phyloP scores from a whole-genome alignment of 2,329 filamentous ascomycete species.

The Penicillium sclerotiorum region DNA sequence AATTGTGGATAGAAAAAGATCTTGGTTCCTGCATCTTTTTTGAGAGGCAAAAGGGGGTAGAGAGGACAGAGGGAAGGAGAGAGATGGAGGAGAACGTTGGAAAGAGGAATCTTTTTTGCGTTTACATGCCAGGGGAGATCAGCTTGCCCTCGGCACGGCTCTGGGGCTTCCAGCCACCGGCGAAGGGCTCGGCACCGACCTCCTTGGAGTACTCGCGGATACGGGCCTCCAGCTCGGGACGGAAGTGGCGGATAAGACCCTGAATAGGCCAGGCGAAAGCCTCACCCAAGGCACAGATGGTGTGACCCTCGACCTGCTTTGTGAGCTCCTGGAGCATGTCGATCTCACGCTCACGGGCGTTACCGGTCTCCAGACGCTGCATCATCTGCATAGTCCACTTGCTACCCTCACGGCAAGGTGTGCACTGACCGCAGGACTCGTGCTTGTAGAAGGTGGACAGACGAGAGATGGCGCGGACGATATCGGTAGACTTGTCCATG shows the following conservation, averaged over 20 bases:
- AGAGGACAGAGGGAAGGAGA: slow-evolving; percentile 4
- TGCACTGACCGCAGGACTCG: slow-evolving; percentile 98
- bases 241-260: slow-evolving; percentile 96
- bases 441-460: slow-evolving; percentile 97
- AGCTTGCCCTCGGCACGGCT: slow-evolving; percentile 77
- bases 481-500: slow-evolving; percentile 97
- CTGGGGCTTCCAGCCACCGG: slow-evolving; percentile 84
- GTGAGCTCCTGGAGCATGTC: slow-evolving; percentile 99
- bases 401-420: slow-evolving; percentile 97
- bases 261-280: slow-evolving; percentile 99
- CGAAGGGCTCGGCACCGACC: slow-evolving; percentile 72
- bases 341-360: slow-evolving; percentile 87
- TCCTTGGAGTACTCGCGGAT: slow-evolving; percentile 78
- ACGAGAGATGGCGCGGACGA: slow-evolving; percentile 89
- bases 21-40: slow-evolving; percentile 24
- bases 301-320: slow-evolving; percentile 99
- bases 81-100: slow-evolving; percentile 31
- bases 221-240: slow-evolving; percentile 89
- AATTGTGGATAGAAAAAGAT: slow-evolving; percentile 9
- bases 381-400: slow-evolving; percentile 99
- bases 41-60: slow-evolving; percentile 12
- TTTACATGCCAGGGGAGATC: slow-evolving; percentile 85
- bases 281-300: slow-evolving; percentile 96
- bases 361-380: slow-evolving; percentile 90
- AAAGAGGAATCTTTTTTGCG: slow-evolving; percentile 17